Evolutionary conservation across 208 protist genomes (phyloP), one percentile per base, ranked within the genome.

Genomic region (Leishmania arabica): DNA sequence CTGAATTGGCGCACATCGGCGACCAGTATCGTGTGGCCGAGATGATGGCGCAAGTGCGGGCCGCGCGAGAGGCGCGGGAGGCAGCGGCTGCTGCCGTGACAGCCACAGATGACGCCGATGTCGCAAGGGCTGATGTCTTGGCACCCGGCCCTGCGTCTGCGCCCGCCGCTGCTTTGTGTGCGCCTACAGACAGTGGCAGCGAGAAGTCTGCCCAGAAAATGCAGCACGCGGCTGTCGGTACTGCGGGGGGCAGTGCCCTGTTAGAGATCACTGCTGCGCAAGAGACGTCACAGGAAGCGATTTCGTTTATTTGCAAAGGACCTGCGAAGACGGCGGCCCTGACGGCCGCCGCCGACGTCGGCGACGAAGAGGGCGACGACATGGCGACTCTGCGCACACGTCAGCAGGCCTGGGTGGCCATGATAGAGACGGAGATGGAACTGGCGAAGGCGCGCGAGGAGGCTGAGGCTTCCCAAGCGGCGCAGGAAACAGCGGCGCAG

Each of bases 391-490:
- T 95, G 75, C 87, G 71, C 3, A 82, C 84, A 4, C 87, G 90
- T 31, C 94, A 97, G 87, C 83, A 93, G 45, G 88, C 88, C 21
- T 97, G 94, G 93, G 82, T 77, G 47, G 64, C 62, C 34, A 89
- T 88, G 75, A 79, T 96, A 64, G 81, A 89, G 60, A 82, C 84
- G 45, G 88, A 93, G 84, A 91, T 82, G 86, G 24, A 65, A 27
- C 82, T 77, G 5, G 79, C 71, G 15, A 78, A 79, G 34, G 84
- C 89, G 77, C 80, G 82, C 24, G 75, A 90, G 85, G 77, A 89
- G 77, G 78, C 60, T 2, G 83, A 87, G 80, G 86, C 84, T 8
- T 84, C 85, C 56, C 85, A 79, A 68, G 88, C 82, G 42, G 86
- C 75, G 27, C 83, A 87, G 75, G 86, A 92, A 53, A 76, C 66